These are phyloP conservation scores for Ceratorhiza oryzae-sativae DNA, from an alignment of 1,284 basidiomycete genomes.

Conservation along the genomic window DNA sequence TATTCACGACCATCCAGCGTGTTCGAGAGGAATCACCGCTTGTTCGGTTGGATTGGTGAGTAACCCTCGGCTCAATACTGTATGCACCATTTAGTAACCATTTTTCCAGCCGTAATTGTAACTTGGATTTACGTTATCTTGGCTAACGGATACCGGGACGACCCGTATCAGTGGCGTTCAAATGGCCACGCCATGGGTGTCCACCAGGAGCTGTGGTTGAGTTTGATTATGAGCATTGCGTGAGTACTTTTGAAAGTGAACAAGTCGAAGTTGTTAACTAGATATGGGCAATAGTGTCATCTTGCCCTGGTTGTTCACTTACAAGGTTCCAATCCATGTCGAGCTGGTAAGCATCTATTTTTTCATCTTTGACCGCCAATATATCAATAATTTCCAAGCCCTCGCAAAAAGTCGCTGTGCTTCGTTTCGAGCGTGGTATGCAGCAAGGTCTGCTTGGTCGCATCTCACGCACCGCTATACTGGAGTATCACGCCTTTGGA, in stretches of 20 bases:
- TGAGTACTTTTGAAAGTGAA: constrained; percentile 51
- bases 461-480: constrained; percentile 65
- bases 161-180: constrained; percentile 61
- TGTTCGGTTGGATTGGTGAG: constrained; percentile 64
- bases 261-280: background rate
- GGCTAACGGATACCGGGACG: constrained; percentile 64
- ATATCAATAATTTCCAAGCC: constrained; percentile 53
- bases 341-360: constrained; percentile 63
- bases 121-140: constrained; percentile 74
- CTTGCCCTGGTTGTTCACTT: constrained; percentile 76
- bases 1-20: constrained; percentile 55
- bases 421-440: constrained; percentile 72
- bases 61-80: background rate
- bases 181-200: constrained; percentile 62
- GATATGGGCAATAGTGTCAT: constrained; percentile 57
- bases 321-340: constrained; percentile 74
- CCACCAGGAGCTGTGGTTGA: constrained; percentile 79
- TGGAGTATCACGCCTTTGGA: constrained; percentile 72
- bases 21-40: constrained; percentile 77
- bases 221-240: constrained; percentile 74
- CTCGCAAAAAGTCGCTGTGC: constrained; percentile 70
- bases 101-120: constrained; percentile 55
- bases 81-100: background rate
- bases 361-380: background rate
- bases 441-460: constrained; percentile 70